A percentile compares a stretch with the other conserved stretches of the same genome.
These are phyloP conservation scores for Jacaranda mimosifolia DNA, from an alignment of 257 asterid genomes.

Conservation along the genomic window DNA sequence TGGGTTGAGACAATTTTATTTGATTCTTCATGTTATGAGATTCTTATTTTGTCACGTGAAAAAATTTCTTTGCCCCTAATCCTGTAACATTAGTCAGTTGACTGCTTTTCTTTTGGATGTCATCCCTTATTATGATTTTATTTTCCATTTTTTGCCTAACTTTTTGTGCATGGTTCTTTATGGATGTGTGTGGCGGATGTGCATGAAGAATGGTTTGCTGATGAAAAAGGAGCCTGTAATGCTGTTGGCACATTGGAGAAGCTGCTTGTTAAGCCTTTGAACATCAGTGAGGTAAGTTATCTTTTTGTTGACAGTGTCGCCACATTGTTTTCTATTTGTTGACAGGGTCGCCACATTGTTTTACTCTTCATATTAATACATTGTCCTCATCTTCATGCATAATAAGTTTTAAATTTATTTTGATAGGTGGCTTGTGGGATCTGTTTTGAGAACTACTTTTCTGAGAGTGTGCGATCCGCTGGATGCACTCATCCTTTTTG, in stretches of 20 bases:
- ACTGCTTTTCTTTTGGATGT: neutral
- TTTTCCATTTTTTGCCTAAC: constrained; percentile 13
- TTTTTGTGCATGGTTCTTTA: constrained; percentile 26
- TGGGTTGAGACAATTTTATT: neutral
- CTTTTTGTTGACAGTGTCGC: constrained; percentile 26
- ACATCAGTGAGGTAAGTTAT: constrained; percentile 64
- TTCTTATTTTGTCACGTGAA: constrained; percentile 17
- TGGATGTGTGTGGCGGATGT: constrained; percentile 85
- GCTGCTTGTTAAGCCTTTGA: constrained; percentile 48
- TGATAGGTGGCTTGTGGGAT: constrained; percentile 78
- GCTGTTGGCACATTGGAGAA: constrained; percentile 82
- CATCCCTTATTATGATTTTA: constrained; percentile 23
- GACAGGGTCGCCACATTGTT: constrained; percentile 22
- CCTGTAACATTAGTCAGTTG: neutral
- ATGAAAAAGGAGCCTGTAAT: constrained; percentile 79
- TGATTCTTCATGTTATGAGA: constrained; percentile 14
- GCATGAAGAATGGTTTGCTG: constrained; percentile 92
- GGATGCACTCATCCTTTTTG: constrained; percentile 88
- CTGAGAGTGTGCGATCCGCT: constrained; percentile 50
- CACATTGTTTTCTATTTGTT: constrained; percentile 17
- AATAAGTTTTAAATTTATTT: constrained; percentile 18
- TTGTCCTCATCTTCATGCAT: constrained; percentile 22
- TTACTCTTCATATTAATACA: neutral
- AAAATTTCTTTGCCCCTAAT: constrained; percentile 21
- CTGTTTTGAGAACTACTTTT: constrained; percentile 70